Percentiles rank a stretch among this genome's conserved stretches.
Conservation (phyloP, 306 rosid genomes). For the Trifolium pratense region DNA sequence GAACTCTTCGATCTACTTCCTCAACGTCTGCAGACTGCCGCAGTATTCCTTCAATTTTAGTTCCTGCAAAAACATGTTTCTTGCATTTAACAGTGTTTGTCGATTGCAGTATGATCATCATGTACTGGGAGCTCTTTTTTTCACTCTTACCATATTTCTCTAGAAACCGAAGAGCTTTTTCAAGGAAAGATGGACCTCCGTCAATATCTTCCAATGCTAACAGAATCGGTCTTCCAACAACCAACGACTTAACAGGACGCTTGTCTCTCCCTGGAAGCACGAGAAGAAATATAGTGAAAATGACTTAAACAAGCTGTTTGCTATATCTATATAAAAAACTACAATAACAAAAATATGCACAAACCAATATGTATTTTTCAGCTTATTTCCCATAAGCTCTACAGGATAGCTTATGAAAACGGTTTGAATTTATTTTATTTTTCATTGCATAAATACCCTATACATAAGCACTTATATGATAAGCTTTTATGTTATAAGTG, state of each 20-base stretch:
- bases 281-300: conserved; percentile 31
- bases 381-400: too few species aligned
- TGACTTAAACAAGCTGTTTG: background rate
- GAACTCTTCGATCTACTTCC: conserved; percentile 97
- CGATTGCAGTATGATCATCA: background rate
- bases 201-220: conserved; percentile 99
- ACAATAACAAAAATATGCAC: background rate
- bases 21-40: conserved; percentile 99
- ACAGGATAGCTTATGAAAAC: too few species aligned
- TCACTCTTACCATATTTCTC: conserved; percentile 80
- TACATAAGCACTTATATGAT: too few species aligned
- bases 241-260: conserved; percentile 92
- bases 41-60: conserved; percentile 88
- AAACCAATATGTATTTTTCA: background rate
- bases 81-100: conserved; percentile 12
- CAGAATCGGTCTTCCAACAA: conserved; percentile 97
- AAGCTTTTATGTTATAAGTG: too few species aligned
- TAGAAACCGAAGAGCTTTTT: conserved; percentile 90
- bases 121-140: too few species aligned
- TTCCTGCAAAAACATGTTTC: conserved; percentile 54
- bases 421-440: too few species aligned
- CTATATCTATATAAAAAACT: background rate
- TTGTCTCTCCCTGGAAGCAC: conserved; percentile 83
- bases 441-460: too few species aligned
- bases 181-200: conserved; percentile 99